A percentile compares a stretch with the other conserved stretches of the same genome.
Evolutionary conservation across 2,329 filamentous ascomycete species (phyloP).

Genomic region (Colletotrichum acutatum): DNA sequence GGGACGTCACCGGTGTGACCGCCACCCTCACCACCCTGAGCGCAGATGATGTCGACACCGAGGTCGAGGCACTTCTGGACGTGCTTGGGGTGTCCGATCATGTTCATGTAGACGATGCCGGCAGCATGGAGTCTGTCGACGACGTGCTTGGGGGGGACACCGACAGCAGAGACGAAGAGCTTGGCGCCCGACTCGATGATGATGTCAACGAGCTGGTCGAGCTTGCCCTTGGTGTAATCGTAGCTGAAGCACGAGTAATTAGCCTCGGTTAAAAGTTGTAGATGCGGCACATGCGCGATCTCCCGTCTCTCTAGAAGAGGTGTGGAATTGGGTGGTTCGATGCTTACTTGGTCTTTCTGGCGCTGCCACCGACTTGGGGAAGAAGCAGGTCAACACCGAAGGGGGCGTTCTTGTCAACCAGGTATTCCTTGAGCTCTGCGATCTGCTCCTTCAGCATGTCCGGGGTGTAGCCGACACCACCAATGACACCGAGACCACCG

Average conservation of each 20-base stretch:
- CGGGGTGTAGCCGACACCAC: constrained; percentile 94
- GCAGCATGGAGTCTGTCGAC: constrained; percentile 90
- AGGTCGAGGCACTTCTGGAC: constrained; percentile 94
- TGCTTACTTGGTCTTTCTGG: constrained; percentile 88
- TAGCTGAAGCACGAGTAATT: constrained; percentile 72
- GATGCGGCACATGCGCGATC: background rate
- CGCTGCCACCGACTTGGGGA: constrained; percentile 92
- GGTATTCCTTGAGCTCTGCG: constrained; percentile 88
- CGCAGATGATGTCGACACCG: constrained; percentile 96
- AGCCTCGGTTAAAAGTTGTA: background rate
- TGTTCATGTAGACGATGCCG: constrained; percentile 98
- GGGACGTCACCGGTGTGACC: constrained; percentile 96
- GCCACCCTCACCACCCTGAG: constrained; percentile 96
- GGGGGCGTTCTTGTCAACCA: constrained; percentile 90
- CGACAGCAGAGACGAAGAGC: constrained; percentile 97
- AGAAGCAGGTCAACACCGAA: constrained; percentile 95
- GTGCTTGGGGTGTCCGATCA: constrained; percentile 99
- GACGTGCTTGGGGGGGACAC: constrained; percentile 87
- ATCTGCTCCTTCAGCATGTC: constrained; percentile 98
- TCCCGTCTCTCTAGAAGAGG: background rate
- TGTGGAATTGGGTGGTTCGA: background rate
- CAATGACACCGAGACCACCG: constrained; percentile 95
- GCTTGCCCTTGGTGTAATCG: constrained; percentile 99
- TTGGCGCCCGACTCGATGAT: constrained; percentile 92
- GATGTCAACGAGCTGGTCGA: constrained; percentile 88